phyloP scores from a whole-genome alignment of 768 basidiomycete species.

The Phanerochaete carnosa region DNA sequence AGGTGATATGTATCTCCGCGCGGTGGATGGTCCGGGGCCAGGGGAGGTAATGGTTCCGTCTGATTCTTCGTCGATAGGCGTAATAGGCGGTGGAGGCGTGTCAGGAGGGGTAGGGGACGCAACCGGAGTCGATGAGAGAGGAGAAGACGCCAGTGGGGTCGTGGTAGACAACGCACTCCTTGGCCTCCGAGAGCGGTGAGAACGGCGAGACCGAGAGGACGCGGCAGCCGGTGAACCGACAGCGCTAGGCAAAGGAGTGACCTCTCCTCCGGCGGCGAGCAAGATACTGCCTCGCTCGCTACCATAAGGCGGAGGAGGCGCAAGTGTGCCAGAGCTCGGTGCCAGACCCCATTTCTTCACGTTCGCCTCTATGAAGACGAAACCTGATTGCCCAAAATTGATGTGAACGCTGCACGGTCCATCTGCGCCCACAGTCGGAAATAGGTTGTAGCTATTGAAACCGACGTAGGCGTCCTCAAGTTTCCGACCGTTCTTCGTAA shows the following conservation, averaged over 20 bases:
- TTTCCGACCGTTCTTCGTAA: conserved; percentile 96
- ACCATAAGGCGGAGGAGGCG: conserved; percentile 97
- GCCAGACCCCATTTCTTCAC: conserved; percentile 99
- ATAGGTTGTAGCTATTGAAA: conserved; percentile 86
- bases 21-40: conserved; percentile 47
- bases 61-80: conserved; percentile 68
- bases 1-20: conserved; percentile 55
- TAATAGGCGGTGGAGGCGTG: conserved; percentile 62
- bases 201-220: conserved; percentile 49
- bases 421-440: conserved; percentile 95
- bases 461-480: conserved; percentile 95
- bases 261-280: conserved; percentile 76
- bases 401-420: conserved; percentile 96
- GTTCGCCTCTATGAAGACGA: conserved; percentile 99
- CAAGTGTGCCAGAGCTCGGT: conserved; percentile 94
- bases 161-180: conserved; percentile 39
- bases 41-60: conserved; percentile 29
- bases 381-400: conserved; percentile 96
- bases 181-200: conserved; percentile 59
- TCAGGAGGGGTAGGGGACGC: conserved; percentile 42
- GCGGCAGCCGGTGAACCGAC: conserved; percentile 44
- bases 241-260: conserved; percentile 27
- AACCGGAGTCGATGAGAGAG: conserved; percentile 53
- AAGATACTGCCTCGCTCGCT: conserved; percentile 96
- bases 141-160: conserved; percentile 56